Base-by-base conservation (phyloP, 768 basidiomycete species). In the Xerocomus brunneocitrinus region DNA sequence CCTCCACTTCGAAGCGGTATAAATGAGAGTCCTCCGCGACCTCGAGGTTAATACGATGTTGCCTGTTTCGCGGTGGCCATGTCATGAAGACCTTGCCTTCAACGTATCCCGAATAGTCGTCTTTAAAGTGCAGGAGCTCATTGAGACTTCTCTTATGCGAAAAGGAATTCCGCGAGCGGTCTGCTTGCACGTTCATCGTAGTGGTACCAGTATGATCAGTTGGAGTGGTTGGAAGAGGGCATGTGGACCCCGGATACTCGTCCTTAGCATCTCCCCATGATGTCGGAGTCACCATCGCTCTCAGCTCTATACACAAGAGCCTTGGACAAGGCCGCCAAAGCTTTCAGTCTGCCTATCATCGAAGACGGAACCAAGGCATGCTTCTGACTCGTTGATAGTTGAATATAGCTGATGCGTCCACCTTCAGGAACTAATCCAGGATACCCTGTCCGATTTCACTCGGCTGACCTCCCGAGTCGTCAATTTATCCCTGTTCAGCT, bases 401-500 rank as follows among this genome's bases (percentile, higher is more conserved):
- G 10, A 28, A 24, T 45, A 47, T 60, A 50, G 52, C 59, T 52
- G 41, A 61, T 38, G 10, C 27, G 46, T 50, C 31, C 35, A 24
- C 31, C n/a, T 34, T 46, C 55, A 93, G 90, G 76, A 81, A 57
- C 68, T 88, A 50, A 67, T 91, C 27, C 73, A 75, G 39, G 74
- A 77, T 44, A 74, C 81, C 40, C 65, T 87, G 47, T 65, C 68
- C 7, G 82, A 90, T 71, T 72, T 93, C 30, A 71, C 72, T 25
- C 70, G 73, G 40, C 68, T 89, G 36, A 71, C 74, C 43, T 71
- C 76, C 31, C 79, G 82, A 25, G 75, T 92, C 51, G 59, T 76
- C 25, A 76, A 75, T 36, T 73, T 94, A 41, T 79, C 82, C 0
- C 70, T 95, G 34, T 92, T 95, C 72, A 93, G 91, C 53, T 75